Conservation (phyloP, 1,139 yeast genomes). For the Meyerozyma sp. region DNA sequence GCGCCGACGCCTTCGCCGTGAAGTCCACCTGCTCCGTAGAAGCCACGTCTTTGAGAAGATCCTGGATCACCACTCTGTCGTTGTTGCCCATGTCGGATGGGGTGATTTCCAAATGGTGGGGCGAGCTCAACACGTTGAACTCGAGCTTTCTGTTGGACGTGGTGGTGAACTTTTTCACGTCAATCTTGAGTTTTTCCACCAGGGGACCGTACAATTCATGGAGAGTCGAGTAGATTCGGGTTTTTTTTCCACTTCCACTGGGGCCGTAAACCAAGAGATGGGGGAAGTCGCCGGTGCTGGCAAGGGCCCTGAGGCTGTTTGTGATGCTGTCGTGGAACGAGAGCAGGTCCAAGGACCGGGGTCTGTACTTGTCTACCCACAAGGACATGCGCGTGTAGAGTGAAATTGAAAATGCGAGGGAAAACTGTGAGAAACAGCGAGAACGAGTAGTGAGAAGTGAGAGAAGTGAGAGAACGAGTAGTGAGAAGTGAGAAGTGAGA, state of each 20-base stretch:
- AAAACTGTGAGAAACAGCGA: background rate
- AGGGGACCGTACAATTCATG: constrained; percentile 78
- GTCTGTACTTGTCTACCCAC: constrained; percentile 96
- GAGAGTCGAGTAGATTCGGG: constrained; percentile 79
- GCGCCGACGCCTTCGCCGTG: constrained; percentile 24
- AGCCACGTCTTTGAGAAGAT: constrained; percentile 86
- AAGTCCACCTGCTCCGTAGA: constrained; percentile 92
- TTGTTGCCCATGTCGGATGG: constrained; percentile 97
- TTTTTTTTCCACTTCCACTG: constrained; percentile 94
- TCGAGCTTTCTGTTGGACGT: constrained; percentile 72
- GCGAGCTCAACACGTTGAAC: constrained; percentile 84
- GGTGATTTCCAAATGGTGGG: constrained; percentile 88
- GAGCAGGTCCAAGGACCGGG: constrained; percentile 57
- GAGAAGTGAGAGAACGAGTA: too few species aligned
- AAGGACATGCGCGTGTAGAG: constrained; percentile 54
- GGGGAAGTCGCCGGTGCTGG: constrained; percentile 83
- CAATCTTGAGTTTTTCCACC: constrained; percentile 81
- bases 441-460: too few species aligned
- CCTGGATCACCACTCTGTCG: constrained; percentile 92
- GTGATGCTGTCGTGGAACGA: constrained; percentile 68
- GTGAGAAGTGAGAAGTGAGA: too few species aligned
- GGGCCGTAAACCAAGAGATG: constrained; percentile 93
- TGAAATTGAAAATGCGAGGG: too few species aligned
- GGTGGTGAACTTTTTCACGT: constrained; percentile 77
- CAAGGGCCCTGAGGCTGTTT: constrained; percentile 55